Conservation (phyloP, 805 yeast genomes). For the Teunomyces stri region DNA sequence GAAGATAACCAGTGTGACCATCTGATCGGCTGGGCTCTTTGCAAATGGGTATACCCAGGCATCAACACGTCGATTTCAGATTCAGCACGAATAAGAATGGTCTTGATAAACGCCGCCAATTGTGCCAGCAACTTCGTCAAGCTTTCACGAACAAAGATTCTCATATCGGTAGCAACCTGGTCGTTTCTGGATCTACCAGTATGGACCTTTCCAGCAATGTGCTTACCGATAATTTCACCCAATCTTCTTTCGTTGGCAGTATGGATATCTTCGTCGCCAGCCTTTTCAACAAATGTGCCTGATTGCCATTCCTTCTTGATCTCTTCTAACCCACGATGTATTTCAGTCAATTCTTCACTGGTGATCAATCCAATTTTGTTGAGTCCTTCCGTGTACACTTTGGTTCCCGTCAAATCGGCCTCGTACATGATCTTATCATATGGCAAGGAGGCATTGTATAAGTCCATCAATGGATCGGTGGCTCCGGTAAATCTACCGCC, state of each 20-base stretch:
- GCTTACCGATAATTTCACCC: constrained; percentile 92
- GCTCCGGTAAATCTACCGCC: constrained; percentile 98
- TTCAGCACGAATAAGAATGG: constrained; percentile 72
- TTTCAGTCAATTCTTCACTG: constrained; percentile 68
- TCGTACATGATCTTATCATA: constrained; percentile 93
- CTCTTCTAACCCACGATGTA: constrained; percentile 75
- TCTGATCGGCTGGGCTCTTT: constrained; percentile 99
- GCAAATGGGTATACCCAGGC: constrained; percentile 99
- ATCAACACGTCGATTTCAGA: constrained; percentile 85
- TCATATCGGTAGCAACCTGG: constrained; percentile 99
- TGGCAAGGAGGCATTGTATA: constrained; percentile 94
- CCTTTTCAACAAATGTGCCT: constrained; percentile 65
- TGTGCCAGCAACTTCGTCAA: constrained; percentile 58
- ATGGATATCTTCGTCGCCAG: constrained; percentile 97
- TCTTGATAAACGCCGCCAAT: constrained; percentile 61
- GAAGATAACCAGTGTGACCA: constrained; percentile 98
- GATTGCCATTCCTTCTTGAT: constrained; percentile 82
- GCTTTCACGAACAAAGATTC: constrained; percentile 84
- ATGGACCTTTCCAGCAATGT: constrained; percentile 95
- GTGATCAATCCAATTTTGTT: constrained; percentile 74
- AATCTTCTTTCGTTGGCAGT: constrained; percentile 97
- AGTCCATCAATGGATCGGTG: constrained; percentile 95
- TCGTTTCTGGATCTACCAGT: constrained; percentile 99
- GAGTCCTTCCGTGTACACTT: constrained; percentile 87
- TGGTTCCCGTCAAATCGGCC: constrained; percentile 92